Base-by-base conservation (phyloP, 2,329 filamentous ascomycete species). In the Trichoderma arundinaceum region DNA sequence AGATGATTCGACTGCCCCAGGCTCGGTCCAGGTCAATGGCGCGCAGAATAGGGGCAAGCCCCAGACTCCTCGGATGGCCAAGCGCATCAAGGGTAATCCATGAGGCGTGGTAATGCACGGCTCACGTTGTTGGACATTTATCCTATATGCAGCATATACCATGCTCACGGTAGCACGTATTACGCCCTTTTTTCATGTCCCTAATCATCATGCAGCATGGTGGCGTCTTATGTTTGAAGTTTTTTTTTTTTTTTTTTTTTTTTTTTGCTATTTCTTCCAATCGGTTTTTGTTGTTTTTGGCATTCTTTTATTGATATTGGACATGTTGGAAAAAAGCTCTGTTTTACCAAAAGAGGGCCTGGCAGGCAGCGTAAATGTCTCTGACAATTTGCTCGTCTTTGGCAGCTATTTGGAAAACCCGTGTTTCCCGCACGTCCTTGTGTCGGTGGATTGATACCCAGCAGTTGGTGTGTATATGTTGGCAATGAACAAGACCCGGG, bases 61-160 rank as follows among this genome's bases (percentile, higher is more conserved):
- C 7, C 80, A 83, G 33, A 87, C 85, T 41, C 85, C 85, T 28
- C 77, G 85, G 68, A 84, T 87, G 80, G 77, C 71, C n/a, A 87
- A 87, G 74, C 80, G 84, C 56, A 74, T 79, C 64, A 86, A 86
- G 74, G 78, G 77, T 43, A 84, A 83, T 67, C 75, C 77, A 13
- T 77, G 71, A 74, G 67, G 48, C 43, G 22, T 35, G 38, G 13
- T 13, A 7, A 52, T 65, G 10, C 41, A 22, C 39, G 52, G 41
- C 41, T 49, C 33, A 33, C 32, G 19, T 52, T 33, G 17, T 38
- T 41, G 33, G 61, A 64, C 43, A 41, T 48, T 17, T 56, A 10
- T 33, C 8, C n/a, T 39, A 51, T 12, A 33, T 17, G 57, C 52
- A 39, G 49, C 17, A 13, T 17, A 19, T 2, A 41, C 32, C 7